These are phyloP conservation scores for Talaromyces sp. DNA, from an alignment of 2,329 filamentous ascomycete species.

Conservation along the genomic window DNA sequence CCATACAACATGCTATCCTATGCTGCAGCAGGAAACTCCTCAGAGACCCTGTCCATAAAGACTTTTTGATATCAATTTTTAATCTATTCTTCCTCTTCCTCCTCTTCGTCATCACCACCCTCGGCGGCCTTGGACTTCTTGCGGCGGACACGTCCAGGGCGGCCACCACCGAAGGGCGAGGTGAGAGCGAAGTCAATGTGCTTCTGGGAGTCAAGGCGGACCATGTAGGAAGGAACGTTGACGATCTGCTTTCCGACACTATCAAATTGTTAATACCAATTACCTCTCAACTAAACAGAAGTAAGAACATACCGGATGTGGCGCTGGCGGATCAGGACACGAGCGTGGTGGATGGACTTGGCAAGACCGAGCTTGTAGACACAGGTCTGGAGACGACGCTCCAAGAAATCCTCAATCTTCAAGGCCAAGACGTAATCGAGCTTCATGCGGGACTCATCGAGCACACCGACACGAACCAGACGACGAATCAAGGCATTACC, in stretches of 20 bases:
- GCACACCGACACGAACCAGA: constrained; percentile 98
- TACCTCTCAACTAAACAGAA: neutral
- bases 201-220: constrained; percentile 99
- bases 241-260: constrained; percentile 99
- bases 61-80: constrained; percentile 20
- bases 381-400: constrained; percentile 98
- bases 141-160: constrained; percentile 94
- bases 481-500: constrained; percentile 99
- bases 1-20: constrained; percentile 35
- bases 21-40: constrained; percentile 33
- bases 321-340: constrained; percentile 98
- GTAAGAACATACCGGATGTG: constrained; percentile 72
- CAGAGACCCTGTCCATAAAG: constrained; percentile 33
- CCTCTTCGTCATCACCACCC: constrained; percentile 57
- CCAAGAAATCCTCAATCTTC: constrained; percentile 99
- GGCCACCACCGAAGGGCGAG: constrained; percentile 95
- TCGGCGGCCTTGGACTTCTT: constrained; percentile 99
- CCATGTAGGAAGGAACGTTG: constrained; percentile 99
- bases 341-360: constrained; percentile 99
- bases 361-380: constrained; percentile 99
- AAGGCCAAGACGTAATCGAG: constrained; percentile 99
- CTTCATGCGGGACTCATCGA: constrained; percentile 99
- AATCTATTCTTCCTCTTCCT: constrained; percentile 74
- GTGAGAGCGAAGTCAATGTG: constrained; percentile 99
- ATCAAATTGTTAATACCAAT: constrained; percentile 9